These are phyloP conservation scores for Colletotrichum cordylinicola DNA, from an alignment of 2,329 filamentous ascomycete genomes.

Conservation along the genomic window DNA sequence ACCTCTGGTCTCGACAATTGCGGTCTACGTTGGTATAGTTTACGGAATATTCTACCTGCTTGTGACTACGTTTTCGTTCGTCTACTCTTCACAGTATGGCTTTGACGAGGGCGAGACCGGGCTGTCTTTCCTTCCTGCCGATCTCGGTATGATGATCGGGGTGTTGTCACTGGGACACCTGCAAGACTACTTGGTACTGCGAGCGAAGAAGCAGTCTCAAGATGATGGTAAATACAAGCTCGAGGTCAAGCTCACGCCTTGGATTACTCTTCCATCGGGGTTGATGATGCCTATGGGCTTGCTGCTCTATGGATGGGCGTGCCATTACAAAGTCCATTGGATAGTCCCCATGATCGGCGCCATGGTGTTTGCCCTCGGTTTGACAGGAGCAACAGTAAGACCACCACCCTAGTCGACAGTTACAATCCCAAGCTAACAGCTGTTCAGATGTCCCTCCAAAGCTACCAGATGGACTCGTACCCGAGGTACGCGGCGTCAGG, in stretches of 20 bases:
- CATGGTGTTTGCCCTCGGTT: conserved; percentile 40
- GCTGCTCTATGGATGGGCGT: conserved; percentile 67
- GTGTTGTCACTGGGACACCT: conserved; percentile 40
- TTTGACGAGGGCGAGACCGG: conserved; percentile 49
- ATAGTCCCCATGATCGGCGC: conserved; percentile 59
- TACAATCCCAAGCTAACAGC: neutral
- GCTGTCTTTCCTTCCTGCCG: conserved; percentile 61
- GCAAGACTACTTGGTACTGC: conserved; percentile 34
- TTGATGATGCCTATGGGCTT: conserved; percentile 48
- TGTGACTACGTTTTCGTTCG: conserved; percentile 60
- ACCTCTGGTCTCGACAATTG: conserved; percentile 56
- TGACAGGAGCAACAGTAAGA: conserved; percentile 39
- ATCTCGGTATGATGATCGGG: conserved; percentile 50
- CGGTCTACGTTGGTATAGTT: conserved; percentile 58
- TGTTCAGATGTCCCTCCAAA: conserved; percentile 52
- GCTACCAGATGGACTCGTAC: conserved; percentile 67
- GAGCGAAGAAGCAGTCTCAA: conserved; percentile 21
- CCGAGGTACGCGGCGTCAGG: conserved; percentile 43
- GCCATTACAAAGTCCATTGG: conserved; percentile 57
- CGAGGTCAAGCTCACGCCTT: conserved; percentile 33
- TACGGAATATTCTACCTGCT: conserved; percentile 63
- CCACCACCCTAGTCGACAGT: too few species aligned
- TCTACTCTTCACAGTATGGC: conserved; percentile 55
- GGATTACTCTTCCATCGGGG: conserved; percentile 30
- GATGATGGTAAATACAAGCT: conserved; percentile 30